Evolutionary conservation across 352 stramenopile species (phyloP), one percentile per base, ranked within the genome.

Genomic region (Phytophthora pistaciae): DNA sequence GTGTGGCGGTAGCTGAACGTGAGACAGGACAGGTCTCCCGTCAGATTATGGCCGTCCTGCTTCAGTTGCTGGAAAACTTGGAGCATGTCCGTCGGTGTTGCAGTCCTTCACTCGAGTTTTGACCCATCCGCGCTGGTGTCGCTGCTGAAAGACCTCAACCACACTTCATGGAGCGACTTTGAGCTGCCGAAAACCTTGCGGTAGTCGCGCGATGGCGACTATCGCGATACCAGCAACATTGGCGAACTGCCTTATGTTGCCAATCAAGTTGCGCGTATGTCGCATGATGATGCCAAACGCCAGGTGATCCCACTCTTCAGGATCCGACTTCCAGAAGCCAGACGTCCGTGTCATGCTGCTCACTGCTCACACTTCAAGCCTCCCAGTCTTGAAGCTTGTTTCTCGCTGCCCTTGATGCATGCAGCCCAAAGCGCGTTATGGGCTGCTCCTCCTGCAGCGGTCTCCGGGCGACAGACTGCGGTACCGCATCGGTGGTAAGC

Each of bases 261-360:
- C 3, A 20, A 21, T 36, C 27, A 57, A 57, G 48, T 38, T 57
- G 48, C 33, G 8, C 5, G 0, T 5, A 29, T 60, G 31, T 46
- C 54, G 18, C 54, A 48, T 61, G 60, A 54, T 67, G 60, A 66
- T 66, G 29, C 36, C 14, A 16, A 38, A 1, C 13, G 27, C 49
- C 33, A 66, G 21, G 33, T 53, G 60, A 66, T 66, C 49, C 49
- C 49, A 66, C 60, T 52, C 60, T 52, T 42, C 23, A 23, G 16
- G 44, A 20, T 23, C 44, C n/a, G 44, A 50, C 16, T 50, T 23
- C 44, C 14, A 50, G 36, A 16, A 42, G 36, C 36, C 11, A 42
- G 36, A 42, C 36, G 14, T 16, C 14, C 0, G 36, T 18, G 36
- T 42, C 33, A 40, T 42, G 36, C 36, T 16, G 5, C 36, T 18